Conservation (phyloP, 1,284 basidiomycete species). For the Malassezia sp. region DNA sequence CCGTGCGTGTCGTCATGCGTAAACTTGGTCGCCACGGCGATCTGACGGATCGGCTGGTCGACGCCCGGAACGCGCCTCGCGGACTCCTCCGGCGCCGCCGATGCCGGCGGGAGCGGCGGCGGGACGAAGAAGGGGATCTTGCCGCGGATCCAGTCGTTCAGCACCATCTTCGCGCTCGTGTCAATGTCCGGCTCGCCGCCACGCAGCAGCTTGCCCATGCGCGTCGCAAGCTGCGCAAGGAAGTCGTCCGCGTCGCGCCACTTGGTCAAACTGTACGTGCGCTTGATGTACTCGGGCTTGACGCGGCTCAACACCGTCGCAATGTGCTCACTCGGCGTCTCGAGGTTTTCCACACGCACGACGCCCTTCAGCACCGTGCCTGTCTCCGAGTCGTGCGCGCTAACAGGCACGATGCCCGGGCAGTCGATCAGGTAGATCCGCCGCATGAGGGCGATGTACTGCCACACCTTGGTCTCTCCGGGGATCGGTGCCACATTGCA, state of each 20-base stretch:
- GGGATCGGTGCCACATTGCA: constrained; percentile 94
- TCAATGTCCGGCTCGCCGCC: constrained; percentile 90
- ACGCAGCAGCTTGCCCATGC: constrained; percentile 81
- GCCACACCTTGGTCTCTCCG: constrained; percentile 99
- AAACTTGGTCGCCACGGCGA: constrained; percentile 54
- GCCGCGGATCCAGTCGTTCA: constrained; percentile 95
- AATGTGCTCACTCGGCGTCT: constrained; percentile 87
- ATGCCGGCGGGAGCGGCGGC: constrained; percentile 55
- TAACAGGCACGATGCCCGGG: constrained; percentile 91
- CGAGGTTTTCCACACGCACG: constrained; percentile 86
- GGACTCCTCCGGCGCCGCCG: constrained; percentile 17
- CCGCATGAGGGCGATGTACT: constrained; percentile 92
- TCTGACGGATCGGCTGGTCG: constrained; percentile 53
- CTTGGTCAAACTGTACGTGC: constrained; percentile 60
- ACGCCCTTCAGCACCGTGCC: constrained; percentile 93
- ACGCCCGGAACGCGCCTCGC: constrained; percentile 52
- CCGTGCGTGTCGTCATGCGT: constrained; percentile 44
- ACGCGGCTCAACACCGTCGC: constrained; percentile 76
- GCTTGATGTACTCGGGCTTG: constrained; percentile 78
- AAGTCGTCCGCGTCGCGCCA: constrained; percentile 60
- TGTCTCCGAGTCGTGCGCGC: constrained; percentile 76
- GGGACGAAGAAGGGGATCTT: constrained; percentile 79
- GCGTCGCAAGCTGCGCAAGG: constrained; percentile 71
- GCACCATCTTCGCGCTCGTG: constrained; percentile 81
- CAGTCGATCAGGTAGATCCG: constrained; percentile 99